Conservation (phyloP, 257 asterid genomes). For the Linderniella brevidens region DNA sequence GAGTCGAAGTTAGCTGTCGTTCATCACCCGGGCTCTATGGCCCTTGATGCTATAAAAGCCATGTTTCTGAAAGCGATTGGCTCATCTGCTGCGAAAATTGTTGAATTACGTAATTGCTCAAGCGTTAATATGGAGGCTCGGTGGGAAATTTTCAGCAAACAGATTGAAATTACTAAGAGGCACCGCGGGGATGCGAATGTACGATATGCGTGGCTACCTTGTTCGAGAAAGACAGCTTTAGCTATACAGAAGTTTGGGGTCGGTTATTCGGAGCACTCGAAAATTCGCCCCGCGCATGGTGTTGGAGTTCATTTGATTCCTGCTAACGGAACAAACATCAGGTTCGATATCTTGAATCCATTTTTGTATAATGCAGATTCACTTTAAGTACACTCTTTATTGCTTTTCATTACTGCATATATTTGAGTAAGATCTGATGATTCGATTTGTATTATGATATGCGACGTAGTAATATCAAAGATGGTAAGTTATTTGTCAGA, state of each 20-base stretch:
- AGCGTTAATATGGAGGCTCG: constrained; percentile 31
- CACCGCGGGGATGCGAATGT: constrained; percentile 62
- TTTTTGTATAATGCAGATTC: background rate
- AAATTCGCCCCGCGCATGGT: constrained; percentile 24
- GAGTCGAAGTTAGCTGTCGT: constrained; percentile 8
- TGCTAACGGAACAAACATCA: constrained; percentile 47
- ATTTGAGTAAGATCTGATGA: too few relatives aligned
- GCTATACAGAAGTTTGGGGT: constrained; percentile 49
- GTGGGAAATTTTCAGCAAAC: constrained; percentile 60
- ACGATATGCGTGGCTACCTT: constrained; percentile 82
- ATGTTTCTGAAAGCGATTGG: constrained; percentile 33
- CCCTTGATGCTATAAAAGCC: constrained; percentile 22
- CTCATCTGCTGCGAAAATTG: constrained; percentile 24
- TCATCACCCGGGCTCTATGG: constrained; percentile 15
- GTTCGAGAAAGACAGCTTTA: constrained; percentile 28
- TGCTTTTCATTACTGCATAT: background rate
- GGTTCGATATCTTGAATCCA: constrained; percentile 25
- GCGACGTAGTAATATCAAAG: too few relatives aligned
- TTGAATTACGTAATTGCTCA: constrained; percentile 25
- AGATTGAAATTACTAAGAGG: constrained; percentile 41
- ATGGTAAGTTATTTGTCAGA: too few relatives aligned
- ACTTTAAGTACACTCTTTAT: background rate
- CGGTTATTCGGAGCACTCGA: constrained; percentile 25
- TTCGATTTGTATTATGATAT: too few relatives aligned
- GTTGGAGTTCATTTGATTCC: constrained; percentile 62